Evolutionary conservation across 2,329 filamentous ascomycete species (phyloP).

Genomic region (Fusarium sp.): DNA sequence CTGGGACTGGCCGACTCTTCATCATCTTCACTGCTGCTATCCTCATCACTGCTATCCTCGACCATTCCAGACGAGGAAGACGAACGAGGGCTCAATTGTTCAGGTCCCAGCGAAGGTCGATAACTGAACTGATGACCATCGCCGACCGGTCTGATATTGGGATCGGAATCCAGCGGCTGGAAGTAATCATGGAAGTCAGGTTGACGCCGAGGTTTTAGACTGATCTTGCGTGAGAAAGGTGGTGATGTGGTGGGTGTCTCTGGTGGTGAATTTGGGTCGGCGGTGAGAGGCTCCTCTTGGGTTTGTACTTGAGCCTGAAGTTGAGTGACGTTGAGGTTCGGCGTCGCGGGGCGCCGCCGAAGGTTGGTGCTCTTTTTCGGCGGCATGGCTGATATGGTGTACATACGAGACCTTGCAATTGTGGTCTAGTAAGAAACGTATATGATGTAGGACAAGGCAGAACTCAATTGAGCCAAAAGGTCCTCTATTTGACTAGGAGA

Average conservation of each 20-base stretch:
- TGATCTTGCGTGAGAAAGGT: conserved; percentile 50
- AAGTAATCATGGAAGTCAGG: conserved; percentile 50
- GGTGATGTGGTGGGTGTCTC: conserved; percentile 59
- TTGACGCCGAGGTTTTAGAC: conserved; percentile 49
- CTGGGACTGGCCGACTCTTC: conserved; percentile 48
- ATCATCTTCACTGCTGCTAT: conserved; percentile 39
- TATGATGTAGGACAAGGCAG: conserved; percentile 28
- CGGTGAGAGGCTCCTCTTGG: conserved; percentile 48
- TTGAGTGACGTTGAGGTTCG: conserved; percentile 53
- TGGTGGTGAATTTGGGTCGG: conserved; percentile 61
- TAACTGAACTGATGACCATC: conserved; percentile 59
- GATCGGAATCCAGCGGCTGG: conserved; percentile 50
- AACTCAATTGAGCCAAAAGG: conserved; percentile 12
- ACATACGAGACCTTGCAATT: conserved; percentile 7
- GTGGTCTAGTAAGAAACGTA: conserved; percentile 43
- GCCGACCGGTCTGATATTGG: conserved; percentile 58
- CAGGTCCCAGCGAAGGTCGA: conserved; percentile 49
- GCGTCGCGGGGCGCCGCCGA: conserved; percentile 56
- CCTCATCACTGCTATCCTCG: conserved; percentile 41
- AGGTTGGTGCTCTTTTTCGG: conserved; percentile 47
- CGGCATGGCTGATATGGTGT: conserved; percentile 45
- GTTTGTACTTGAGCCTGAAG: conserved; percentile 28
- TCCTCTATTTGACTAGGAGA: neutral
- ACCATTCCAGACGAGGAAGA: conserved; percentile 48
- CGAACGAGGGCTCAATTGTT: conserved; percentile 54